Base-by-base conservation (phyloP, 202 grass and related monocot genomes). In the Bolboschoenoplectus hybrid region DNA sequence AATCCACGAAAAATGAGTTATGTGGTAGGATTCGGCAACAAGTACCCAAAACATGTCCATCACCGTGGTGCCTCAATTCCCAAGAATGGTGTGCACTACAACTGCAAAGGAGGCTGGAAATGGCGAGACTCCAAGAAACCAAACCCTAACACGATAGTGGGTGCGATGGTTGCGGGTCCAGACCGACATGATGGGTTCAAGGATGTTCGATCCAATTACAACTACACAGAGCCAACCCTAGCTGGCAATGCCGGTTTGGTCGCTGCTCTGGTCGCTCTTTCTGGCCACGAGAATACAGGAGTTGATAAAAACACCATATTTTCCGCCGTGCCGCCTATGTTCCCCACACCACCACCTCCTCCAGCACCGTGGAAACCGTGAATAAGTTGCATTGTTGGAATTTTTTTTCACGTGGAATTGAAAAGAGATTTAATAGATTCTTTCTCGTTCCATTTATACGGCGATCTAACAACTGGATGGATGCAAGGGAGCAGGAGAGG, bases 271-370 rank as follows among this genome's bases (percentile, higher is more conserved):
- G 85, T 98, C 12, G 86, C 91, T 47, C 81, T 98, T 72, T 98
- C 97, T 0, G 92, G 92, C 44, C 65, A 67, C 41, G 64, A 84
- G 63, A 85, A 81, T 50, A 89, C 67, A 44, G 97, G 92, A 20
- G 74, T 98, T 67, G 97, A 98, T 74, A 98, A 94, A 92, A 98
- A 98, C 82, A 85, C 91, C 0, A 98, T 98, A 87, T 98, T 98
- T 82, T 95, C 93, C 55, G 91, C 93, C 3, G 93, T 98, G 13
- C 96, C 96, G 0, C 91, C 96, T 9, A 96, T 98, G 96, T 98
- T 98, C 67, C 96, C 96, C 16, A 88, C 91, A 5, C 91, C 91
- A 13, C 93, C 96, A 1, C 96, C 96, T 0, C 96, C 96, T n/a
- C 93, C 93, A 0, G 90, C 89, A 0, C 93, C 93, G 70, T 98